Percentiles rank a stretch among this genome's conserved stretches.
phyloP scores from a whole-genome alignment of 768 basidiomycete genomes.

The Suillus cothurnatus region DNA sequence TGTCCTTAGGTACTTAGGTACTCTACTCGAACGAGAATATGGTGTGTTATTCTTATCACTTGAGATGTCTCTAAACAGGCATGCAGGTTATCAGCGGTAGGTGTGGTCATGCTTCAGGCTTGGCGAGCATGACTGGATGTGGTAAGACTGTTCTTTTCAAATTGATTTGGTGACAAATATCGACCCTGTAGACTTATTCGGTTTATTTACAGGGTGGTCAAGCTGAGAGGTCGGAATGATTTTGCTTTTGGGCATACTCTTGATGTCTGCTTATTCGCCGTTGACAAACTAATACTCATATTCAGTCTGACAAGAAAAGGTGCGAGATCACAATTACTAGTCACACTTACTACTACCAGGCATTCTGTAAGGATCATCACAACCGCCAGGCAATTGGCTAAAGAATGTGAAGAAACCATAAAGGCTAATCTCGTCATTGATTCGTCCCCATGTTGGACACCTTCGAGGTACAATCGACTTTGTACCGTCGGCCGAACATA shows the following conservation, averaged over 20 bases:
- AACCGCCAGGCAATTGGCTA: constrained; percentile 78
- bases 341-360: constrained; percentile 4
- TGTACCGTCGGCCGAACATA: no score
- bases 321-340: constrained; percentile 24
- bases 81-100: constrained; percentile 72
- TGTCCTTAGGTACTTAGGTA: constrained; percentile 54
- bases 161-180: constrained; percentile 90
- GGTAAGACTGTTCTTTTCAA: constrained; percentile 98
- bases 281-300: constrained; percentile 82
- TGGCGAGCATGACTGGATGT: constrained; percentile 62
- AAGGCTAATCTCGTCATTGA: constrained; percentile 46
- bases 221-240: constrained; percentile 68
- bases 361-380: constrained; percentile 49
- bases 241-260: constrained; percentile 74
- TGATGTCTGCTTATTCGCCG: constrained; percentile 73
- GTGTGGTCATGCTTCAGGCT: constrained; percentile 14
- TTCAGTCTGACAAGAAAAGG: constrained; percentile 92
- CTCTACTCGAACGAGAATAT: constrained; percentile 63
- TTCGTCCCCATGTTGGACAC: no score
- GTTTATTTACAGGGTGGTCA: constrained; percentile 70
- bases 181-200: constrained; percentile 81
- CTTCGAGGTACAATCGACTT: no score
- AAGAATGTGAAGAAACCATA: constrained; percentile 64
- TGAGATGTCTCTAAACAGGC: constrained; percentile 15
- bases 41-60: constrained; percentile 40